Percentiles rank a stretch among this genome's conserved stretches.
These are phyloP conservation scores for Candida golubevii DNA, from an alignment of 805 yeast genomes.

Conservation along the genomic window DNA sequence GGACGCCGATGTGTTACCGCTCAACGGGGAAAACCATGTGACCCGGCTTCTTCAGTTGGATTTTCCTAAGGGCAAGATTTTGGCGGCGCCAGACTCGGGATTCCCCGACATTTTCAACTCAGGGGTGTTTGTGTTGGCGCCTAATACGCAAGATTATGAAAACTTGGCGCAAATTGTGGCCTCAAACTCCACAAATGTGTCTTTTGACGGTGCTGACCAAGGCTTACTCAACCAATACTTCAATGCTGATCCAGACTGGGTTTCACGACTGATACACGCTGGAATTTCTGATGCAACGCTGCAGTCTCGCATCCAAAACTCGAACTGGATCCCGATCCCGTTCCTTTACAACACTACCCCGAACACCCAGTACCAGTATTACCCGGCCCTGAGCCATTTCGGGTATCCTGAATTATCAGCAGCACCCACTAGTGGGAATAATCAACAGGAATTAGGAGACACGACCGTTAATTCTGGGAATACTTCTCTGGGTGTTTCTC, in stretches of 20 bases:
- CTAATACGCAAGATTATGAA: constrained; percentile 11
- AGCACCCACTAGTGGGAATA: no score
- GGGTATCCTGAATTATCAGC: constrained; percentile 1
- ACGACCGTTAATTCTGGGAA: background rate
- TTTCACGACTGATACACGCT: constrained; percentile 14
- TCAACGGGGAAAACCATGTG: constrained; percentile 18
- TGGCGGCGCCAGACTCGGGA: constrained; percentile 20
- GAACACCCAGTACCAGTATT: constrained; percentile 58
- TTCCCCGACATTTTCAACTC: constrained; percentile 21
- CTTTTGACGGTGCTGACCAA: constrained; percentile 90
- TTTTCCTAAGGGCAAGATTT: constrained; percentile 13
- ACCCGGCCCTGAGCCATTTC: constrained; percentile 63
- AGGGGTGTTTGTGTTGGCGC: constrained; percentile 17
- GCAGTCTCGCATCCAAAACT: background rate
- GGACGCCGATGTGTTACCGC: constrained; percentile 19
- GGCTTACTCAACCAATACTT: constrained; percentile 81
- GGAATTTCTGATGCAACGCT: constrained; percentile 1
- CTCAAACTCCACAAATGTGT: constrained; percentile 15
- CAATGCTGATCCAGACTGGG: constrained; percentile 41
- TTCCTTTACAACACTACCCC: constrained; percentile 82
- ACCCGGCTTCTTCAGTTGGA: constrained; percentile 23
- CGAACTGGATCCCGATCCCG: constrained; percentile 67
- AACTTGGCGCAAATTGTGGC: constrained; percentile 30
- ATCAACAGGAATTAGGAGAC: background rate
- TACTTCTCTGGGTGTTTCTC: background rate